Evolutionary conservation across 805 yeast genomes (phyloP).

Genomic region (Blastobotrys mokoenaii): DNA sequence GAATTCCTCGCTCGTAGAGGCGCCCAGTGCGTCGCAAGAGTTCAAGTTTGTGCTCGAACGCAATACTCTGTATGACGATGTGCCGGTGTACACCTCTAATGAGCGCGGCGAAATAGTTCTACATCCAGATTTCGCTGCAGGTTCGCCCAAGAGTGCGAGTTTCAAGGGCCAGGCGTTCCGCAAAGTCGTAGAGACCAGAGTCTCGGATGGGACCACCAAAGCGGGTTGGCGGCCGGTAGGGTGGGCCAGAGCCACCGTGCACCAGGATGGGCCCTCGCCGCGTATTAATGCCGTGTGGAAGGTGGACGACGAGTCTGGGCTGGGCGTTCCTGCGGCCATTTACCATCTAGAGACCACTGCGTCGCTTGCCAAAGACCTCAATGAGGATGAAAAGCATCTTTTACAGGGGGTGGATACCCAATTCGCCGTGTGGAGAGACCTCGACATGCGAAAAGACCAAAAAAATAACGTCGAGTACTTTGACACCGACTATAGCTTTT

Average conservation of each 20-base stretch:
- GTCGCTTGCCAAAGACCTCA: constrained; percentile 8
- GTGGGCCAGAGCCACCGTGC: constrained; percentile 26
- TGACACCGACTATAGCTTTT: constrained; percentile 8
- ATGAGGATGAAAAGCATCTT: constrained; percentile 10
- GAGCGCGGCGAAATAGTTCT: constrained; percentile 11
- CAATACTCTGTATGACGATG: constrained; percentile 1
- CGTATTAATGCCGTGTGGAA: constrained; percentile 24
- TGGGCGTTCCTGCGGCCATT: constrained; percentile 23
- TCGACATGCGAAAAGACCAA: constrained; percentile 17
- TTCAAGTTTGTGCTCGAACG: constrained; percentile 19
- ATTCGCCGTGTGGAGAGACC: constrained; percentile 24
- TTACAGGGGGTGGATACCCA: constrained; percentile 7
- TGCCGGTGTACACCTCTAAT: constrained; percentile 11
- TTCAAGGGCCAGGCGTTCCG: constrained; percentile 25
- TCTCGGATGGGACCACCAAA: constrained; percentile 9
- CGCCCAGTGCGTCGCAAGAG: constrained; percentile 13
- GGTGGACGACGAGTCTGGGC: constrained; percentile 24
- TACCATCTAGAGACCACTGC: constrained; percentile 20
- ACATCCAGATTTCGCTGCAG: constrained; percentile 14
- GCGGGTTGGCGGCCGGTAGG: constrained; percentile 22
- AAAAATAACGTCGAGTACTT: constrained; percentile 3
- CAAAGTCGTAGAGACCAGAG: constrained; percentile 10
- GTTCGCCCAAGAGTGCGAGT: constrained; percentile 3
- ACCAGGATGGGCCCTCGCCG: constrained; percentile 13
- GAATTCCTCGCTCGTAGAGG: constrained; percentile 18